Evolutionary conservation across 23 red algal genomes (phyloP), one percentile per base, ranked within the genome.

Genomic region (Rhodosorus marinus): DNA sequence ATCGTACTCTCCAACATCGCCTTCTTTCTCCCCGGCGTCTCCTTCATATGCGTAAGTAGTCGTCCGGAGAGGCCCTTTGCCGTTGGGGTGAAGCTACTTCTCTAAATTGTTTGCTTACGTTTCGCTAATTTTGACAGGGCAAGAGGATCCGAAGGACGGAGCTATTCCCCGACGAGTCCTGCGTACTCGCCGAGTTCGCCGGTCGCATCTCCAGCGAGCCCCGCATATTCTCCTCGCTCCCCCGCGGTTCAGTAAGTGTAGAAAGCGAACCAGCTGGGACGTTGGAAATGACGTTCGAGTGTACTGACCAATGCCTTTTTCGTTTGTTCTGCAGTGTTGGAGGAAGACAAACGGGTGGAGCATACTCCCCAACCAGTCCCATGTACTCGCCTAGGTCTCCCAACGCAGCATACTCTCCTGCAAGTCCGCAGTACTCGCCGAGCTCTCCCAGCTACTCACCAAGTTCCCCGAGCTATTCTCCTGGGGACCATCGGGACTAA

Each of bases 161-260:
- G 57, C n/a, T 33, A 33, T 31, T 33, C 28, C 2, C 57, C 57
- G 33, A 36, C 57, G 26, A 61, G 57, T 14, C 57, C 57, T 7
- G 57, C 28, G 9, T 61, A 61, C 43, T 41, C 33, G 17, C 57
- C 57, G 5, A 61, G 33, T 6, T 61, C 57, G 1, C 57, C 57
- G 43, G 57, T 17, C 17, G 38, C 38, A 43, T 43, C 17, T 11
- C 38, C 38, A 43, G 11, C 38, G 38, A 43, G 57, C 15, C 35
- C 43, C 6, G 33, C 27, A 11, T 61, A 61, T 50, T 61, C 57
- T 33, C 57, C 57, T 17, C 11, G 38, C n/a, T 61, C 57, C 36
- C 35, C 33, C 9, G 33, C 57, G 5, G 57, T 38, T 61, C n/a
- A n/a, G n/a, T n/a, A n/a, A n/a, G n/a, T n/a, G n/a, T n/a, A n/a